A percentile compares a stretch with the other conserved stretches of the same genome.
These are phyloP conservation scores for Blastosporella zonata DNA, from an alignment of 1,284 basidiomycete species.

Conservation along the genomic window DNA sequence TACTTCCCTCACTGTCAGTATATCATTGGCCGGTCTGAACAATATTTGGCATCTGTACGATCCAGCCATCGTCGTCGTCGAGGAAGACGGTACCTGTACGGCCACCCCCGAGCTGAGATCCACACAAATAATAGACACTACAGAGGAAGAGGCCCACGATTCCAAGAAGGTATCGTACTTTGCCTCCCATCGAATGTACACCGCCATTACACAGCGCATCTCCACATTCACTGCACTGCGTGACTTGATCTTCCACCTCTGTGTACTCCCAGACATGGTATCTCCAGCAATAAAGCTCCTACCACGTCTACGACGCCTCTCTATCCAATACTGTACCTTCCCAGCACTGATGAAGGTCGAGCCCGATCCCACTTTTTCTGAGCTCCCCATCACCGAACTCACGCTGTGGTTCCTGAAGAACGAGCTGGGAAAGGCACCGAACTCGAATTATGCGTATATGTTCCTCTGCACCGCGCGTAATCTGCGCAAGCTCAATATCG, in stretches of 20 bases:
- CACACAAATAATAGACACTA: background rate
- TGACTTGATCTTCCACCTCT: constrained; percentile 19
- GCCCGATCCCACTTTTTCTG: constrained; percentile 11
- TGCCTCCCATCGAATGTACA: constrained; percentile 17
- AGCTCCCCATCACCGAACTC: constrained; percentile 20
- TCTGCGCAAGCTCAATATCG: constrained; percentile 19
- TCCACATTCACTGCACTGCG: constrained; percentile 16
- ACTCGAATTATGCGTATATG: constrained; percentile 17
- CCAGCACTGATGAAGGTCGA: constrained; percentile 12
- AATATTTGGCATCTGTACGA: constrained; percentile 12
- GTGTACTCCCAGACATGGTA: constrained; percentile 16
- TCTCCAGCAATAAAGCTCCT: constrained; percentile 17
- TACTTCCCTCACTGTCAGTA: constrained; percentile 11
- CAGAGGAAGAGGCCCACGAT: background rate
- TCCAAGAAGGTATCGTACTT: constrained; percentile 12
- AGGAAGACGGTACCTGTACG: constrained; percentile 17
- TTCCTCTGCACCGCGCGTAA: constrained; percentile 18
- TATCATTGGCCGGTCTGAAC: constrained; percentile 12
- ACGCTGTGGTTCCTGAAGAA: constrained; percentile 21
- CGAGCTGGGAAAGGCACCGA: constrained; percentile 11
- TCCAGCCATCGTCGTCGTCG: constrained; percentile 13
- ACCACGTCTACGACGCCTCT: constrained; percentile 14
- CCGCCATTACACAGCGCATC: constrained; percentile 11
- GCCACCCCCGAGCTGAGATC: background rate
- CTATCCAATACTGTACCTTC: constrained; percentile 21